Conservation (phyloP, 495 filamentous ascomycete genomes). For the Hyaloscypha finlandica region DNA sequence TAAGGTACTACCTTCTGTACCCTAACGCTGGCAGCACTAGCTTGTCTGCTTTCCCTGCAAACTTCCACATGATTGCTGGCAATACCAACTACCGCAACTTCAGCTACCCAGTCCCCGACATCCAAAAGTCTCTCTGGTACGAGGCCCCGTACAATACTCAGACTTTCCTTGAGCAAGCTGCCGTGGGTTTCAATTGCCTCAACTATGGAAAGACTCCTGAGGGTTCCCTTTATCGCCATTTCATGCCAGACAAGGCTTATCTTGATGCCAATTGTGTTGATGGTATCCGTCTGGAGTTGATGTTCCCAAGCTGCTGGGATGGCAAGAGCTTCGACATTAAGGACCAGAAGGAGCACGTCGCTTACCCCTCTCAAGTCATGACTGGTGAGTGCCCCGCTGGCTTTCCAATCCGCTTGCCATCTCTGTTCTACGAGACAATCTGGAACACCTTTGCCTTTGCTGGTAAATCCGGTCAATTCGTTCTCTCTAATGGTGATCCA, state of each 20-base stretch:
- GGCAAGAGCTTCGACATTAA: constrained; percentile 53
- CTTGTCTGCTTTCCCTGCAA: constrained; percentile 73
- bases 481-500: constrained; percentile 82
- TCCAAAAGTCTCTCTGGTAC: constrained; percentile 71
- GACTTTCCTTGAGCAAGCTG: constrained; percentile 70
- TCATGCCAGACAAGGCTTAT: constrained; percentile 74
- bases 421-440: constrained; percentile 86
- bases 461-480: constrained; percentile 67
- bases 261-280: constrained; percentile 75
- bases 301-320: constrained; percentile 77
- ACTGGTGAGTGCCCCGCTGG: constrained; percentile 75
- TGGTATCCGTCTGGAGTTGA: constrained; percentile 70
- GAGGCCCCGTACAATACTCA: constrained; percentile 57
- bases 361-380: constrained; percentile 74
- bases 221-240: constrained; percentile 74
- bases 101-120: constrained; percentile 65
- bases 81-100: constrained; percentile 69
- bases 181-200: constrained; percentile 90
- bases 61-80: constrained; percentile 87
- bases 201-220: constrained; percentile 68
- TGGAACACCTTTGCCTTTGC: constrained; percentile 74
- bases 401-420: constrained; percentile 67
- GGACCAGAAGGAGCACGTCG: constrained; percentile 56
- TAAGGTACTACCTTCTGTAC: constrained; percentile 74
- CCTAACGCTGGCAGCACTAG: constrained; percentile 49